phyloP scores from a whole-genome alignment of 495 filamentous ascomycete genomes.

The Neurospora hispaniola region DNA sequence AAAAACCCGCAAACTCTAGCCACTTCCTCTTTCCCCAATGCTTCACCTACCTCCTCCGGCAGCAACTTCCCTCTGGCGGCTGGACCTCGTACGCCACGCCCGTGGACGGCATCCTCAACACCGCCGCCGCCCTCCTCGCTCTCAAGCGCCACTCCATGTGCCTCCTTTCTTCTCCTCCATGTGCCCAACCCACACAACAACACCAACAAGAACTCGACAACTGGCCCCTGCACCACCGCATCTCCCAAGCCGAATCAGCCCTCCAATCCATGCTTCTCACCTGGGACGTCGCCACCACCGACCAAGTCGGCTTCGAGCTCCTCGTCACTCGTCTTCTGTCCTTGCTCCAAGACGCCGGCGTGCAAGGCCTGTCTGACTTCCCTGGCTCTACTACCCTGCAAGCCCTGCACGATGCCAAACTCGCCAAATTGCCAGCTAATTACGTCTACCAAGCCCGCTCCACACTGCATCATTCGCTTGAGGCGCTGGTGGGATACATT shows the following conservation, averaged over 20 bases:
- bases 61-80: not conserved
- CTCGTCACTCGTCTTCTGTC: not conserved
- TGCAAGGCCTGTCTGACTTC: not conserved
- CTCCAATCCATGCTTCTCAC: not conserved
- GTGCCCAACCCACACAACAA: not conserved
- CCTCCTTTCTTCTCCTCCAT: not conserved
- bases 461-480: not conserved
- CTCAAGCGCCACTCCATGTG: not conserved
- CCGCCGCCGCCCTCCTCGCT: not conserved
- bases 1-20: not conserved
- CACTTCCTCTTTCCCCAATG: not conserved
- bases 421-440: not conserved
- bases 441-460: not conserved
- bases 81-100: not conserved
- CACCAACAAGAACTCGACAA: not conserved
- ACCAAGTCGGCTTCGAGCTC: not conserved
- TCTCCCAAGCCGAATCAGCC: not conserved
- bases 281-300: not conserved
- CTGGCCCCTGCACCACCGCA: not conserved
- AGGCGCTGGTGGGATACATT: not conserved
- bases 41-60: not conserved
- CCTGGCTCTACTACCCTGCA: not conserved
- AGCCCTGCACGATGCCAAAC: not conserved
- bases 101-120: not conserved
- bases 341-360: not conserved